Evolutionary conservation across 768 basidiomycete species (phyloP), one percentile per base, ranked within the genome.

Genomic region (Pilatotrama ljubarskyi): DNA sequence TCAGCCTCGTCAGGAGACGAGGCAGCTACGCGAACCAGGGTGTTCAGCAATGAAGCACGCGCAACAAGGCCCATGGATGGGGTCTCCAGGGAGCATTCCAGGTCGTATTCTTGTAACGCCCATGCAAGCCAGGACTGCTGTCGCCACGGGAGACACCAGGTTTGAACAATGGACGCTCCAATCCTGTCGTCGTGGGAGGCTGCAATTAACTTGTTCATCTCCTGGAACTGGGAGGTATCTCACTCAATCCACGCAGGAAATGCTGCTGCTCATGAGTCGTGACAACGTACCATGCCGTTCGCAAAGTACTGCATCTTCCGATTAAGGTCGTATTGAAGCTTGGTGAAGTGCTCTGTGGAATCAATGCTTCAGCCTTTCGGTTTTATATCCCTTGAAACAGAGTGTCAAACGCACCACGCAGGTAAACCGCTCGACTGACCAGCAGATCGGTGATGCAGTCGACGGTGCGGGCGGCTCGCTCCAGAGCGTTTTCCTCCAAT

Each of bases 271-370:
- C 43, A n/a, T 5, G 43, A 10, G 3, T 44, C 10, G 14, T 5
- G 40, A 15, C 52, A 7, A n/a, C n/a, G n/a, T 11, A 53, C 52
- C 52, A 53, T 53, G 26, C 52, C 52, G 41, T 53, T 53, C 5
- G 52, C 52, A 14, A 43, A 2, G 11, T 32, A 29, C 18, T 53
- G 40, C 14, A 53, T 42, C 41, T 53, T 53, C 40, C 20, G 15
- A 8, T 29, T 15, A 2, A 53, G 40, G 52, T 53, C 52, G 7
- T 18, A 11, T 20, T 53, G 52, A 15, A 42, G 17, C 40, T 42
- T 53, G 2, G 24, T n/a, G 40, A 53, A 53, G 10, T 53, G 15
- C 3, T 43, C 52, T 53, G 26, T 14, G 14, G 14, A 3, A 22
- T 17, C 26, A 3, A 5, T 44, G 18, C 18, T 25, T 48, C 1